Evolutionary conservation across 1,139 yeast species (phyloP), one percentile per base, ranked within the genome.

Genomic region (Lodderomyces parapsilosis): DNA sequence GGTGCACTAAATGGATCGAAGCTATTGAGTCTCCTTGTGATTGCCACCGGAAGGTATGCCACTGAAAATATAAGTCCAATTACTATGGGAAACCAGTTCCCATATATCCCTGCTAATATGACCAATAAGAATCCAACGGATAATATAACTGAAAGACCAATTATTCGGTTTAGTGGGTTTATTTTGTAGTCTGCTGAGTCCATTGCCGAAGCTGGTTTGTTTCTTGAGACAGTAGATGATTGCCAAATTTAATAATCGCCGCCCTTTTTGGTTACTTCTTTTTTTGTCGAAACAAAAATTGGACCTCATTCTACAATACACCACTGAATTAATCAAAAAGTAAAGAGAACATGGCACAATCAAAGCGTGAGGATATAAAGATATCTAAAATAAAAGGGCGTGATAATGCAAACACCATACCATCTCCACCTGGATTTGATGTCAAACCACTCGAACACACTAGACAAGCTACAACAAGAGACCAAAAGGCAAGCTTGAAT

Each of bases 121-220:
- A 86, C 83, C 45, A 86, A 69, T 37, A 88, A 75, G 54, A 87
- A 87, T 10, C 96, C 96, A 59, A 83, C 71, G 1, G 95, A 87
- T 38, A 87, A 72, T 32, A 86, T 81, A 36, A 85, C 72, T 17
- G 94, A 82, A 30, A 88, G 78, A 1, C 83, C 81, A 33, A 87
- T 86, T 59, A 87, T 86, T 56, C 81, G 82, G 51, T 83, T 81
- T 45, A 87, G 68, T 11, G 94, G 94, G 53, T 82, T 45, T 38
- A 54, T 58, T 49, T 62, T 55, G 17, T 42, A 39, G n/a, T 43
- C 23, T 1, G 66, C 63, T 8, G 68, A 62, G 49, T 65, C 65
- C 70, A 68, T 66, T 22, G 17, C 20, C n/a, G n/a, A n/a, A n/a
- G n/a, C n/a, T n/a, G n/a, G n/a, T n/a, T 22, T 22, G 6, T 22